phyloP scores from a whole-genome alignment of 169 alveolate genomes.

The Babesia gibsoni region DNA sequence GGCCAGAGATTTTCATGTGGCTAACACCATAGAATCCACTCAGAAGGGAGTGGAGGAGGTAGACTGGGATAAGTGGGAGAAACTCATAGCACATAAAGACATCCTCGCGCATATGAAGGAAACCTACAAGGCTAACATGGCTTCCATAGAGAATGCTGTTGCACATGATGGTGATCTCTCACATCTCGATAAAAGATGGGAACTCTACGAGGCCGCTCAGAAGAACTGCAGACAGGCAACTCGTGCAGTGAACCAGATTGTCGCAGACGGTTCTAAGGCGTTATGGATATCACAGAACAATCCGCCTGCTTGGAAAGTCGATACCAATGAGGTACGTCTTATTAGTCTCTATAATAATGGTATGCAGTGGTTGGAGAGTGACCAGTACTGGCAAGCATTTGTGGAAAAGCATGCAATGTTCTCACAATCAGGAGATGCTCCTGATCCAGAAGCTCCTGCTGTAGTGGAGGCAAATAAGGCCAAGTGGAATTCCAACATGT shows the following conservation, averaged over 20 bases:
- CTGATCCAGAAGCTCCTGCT: constrained; percentile 72
- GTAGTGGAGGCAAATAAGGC: constrained; percentile 63
- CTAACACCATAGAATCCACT: constrained; percentile 26
- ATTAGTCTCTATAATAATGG: neutral
- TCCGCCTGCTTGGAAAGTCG: constrained; percentile 74
- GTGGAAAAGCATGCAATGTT: constrained; percentile 80
- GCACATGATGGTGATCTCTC: neutral
- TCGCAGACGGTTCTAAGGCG: constrained; percentile 81
- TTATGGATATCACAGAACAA: constrained; percentile 81
- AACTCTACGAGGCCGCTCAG: constrained; percentile 43
- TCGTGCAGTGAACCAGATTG: constrained; percentile 65
- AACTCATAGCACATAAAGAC: constrained; percentile 46
- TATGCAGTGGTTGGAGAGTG: constrained; percentile 83
- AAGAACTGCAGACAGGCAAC: constrained; percentile 68
- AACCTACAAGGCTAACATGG: constrained; percentile 48
- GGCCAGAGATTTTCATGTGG: constrained; percentile 26
- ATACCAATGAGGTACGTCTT: constrained; percentile 71
- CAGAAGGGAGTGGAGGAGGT: constrained; percentile 15
- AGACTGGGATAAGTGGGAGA: constrained; percentile 65
- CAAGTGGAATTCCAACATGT: constrained; percentile 73
- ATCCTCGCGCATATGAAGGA: constrained; percentile 52
- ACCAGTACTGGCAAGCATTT: constrained; percentile 86
- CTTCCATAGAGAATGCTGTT: constrained; percentile 28
- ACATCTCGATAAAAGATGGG: constrained; percentile 50
- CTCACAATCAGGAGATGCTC: constrained; percentile 60